Evolutionary conservation across 768 basidiomycete genomes (phyloP).

Genomic region (Mycena latifolia): DNA sequence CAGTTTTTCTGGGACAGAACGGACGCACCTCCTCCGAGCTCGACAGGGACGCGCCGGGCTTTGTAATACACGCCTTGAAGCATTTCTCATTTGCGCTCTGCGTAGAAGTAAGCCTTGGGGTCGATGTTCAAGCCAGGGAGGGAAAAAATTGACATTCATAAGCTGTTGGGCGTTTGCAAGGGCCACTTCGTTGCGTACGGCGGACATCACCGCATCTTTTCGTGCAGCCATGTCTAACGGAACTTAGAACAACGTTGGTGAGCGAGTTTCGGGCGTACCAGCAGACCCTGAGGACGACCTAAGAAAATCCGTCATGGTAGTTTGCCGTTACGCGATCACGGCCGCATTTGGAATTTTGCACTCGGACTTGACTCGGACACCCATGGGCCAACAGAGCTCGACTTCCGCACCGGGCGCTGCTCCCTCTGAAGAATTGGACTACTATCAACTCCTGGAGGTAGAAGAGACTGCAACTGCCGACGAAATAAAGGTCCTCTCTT

Average conservation of each 20-base stretch:
- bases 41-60: constrained; percentile 78
- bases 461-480: constrained; percentile 86
- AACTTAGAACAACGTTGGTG: constrained; percentile 2
- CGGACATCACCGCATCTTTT: constrained; percentile 71
- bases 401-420: constrained; percentile 22
- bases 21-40: constrained; percentile 75
- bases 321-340: background rate
- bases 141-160: constrained; percentile 67
- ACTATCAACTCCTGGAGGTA: constrained; percentile 86
- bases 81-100: constrained; percentile 88
- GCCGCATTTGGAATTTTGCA: constrained; percentile 2
- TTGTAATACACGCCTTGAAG: constrained; percentile 81
- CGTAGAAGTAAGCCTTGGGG: constrained; percentile 16
- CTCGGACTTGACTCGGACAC: no score
- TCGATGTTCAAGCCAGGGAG: background rate
- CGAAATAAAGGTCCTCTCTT: constrained; percentile 84
- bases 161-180: constrained; percentile 85
- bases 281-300: constrained; percentile 47
- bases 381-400: constrained; percentile 35
- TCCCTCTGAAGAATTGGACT: constrained; percentile 56
- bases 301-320: constrained; percentile 68
- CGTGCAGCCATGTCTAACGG: constrained; percentile 56
- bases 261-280: constrained; percentile 39
- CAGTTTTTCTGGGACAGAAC: background rate
- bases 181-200: constrained; percentile 77